Conservation (phyloP, 2,329 filamentous ascomycete species). For the Phialophora expanda region DNA sequence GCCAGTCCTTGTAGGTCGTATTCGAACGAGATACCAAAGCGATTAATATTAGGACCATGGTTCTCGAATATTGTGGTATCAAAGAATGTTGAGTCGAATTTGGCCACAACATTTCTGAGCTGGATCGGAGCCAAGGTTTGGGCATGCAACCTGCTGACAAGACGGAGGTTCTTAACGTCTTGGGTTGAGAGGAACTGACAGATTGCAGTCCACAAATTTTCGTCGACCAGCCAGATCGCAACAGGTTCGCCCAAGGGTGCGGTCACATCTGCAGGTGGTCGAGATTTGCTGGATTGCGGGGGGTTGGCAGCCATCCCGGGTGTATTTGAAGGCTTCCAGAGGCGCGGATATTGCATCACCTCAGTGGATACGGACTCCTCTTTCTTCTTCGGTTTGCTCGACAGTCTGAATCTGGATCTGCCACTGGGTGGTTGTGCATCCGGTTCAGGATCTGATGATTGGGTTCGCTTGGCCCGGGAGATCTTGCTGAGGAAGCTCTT, state of each 20-base stretch:
- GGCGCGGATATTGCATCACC: slow-evolving; percentile 5
- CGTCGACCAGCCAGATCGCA: slow-evolving; percentile 53
- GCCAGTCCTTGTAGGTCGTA: slow-evolving; percentile 56
- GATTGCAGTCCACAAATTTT: slow-evolving; percentile 67
- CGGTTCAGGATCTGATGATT: neutral
- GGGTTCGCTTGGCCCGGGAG: neutral
- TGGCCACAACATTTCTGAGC: slow-evolving; percentile 68
- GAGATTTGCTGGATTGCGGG: neutral
- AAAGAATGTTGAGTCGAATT: slow-evolving; percentile 68
- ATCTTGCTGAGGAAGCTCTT: slow-evolving; percentile 17
- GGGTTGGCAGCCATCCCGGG: neutral
- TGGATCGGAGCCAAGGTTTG: slow-evolving; percentile 61
- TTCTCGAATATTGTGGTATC: slow-evolving; percentile 61
- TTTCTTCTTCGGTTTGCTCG: neutral
- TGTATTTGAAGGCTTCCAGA: slow-evolving; percentile 6
- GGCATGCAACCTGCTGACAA: slow-evolving; percentile 67
- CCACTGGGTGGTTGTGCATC: neutral
- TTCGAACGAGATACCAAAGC: slow-evolving; percentile 72
- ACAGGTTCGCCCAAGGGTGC: neutral
- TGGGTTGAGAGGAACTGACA: slow-evolving; percentile 60
- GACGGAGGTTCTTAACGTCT: slow-evolving; percentile 65
- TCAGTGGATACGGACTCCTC: neutral
- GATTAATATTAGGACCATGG: slow-evolving; percentile 66
- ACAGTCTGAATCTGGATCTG: slow-evolving; percentile 2
- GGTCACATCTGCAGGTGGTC: neutral